phyloP scores from a whole-genome alignment of 2,329 filamentous ascomycete species.

The Colletotrichum truncatum region DNA sequence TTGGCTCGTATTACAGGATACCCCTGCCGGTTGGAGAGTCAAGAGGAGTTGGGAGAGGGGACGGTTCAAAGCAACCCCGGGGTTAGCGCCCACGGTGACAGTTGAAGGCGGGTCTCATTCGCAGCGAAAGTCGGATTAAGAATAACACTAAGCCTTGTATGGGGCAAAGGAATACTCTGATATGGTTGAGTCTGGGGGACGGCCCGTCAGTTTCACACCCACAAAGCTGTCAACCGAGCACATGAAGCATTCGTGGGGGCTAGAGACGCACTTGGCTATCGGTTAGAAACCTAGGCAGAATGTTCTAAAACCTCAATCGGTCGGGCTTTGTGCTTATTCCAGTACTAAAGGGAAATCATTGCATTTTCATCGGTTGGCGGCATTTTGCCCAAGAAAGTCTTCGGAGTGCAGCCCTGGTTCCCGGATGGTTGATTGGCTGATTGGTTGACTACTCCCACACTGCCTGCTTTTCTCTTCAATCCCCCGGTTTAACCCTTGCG shows the following conservation, averaged over 20 bases:
- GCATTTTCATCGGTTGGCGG: too few relatives aligned
- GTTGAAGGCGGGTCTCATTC: not conserved
- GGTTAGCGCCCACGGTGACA: not conserved
- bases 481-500: not conserved
- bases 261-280: too few relatives aligned
- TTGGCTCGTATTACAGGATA: not conserved
- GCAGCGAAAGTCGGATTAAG: not conserved
- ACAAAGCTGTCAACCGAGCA: too few relatives aligned
- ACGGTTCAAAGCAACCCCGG: not conserved
- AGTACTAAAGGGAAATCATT: too few relatives aligned
- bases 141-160: not conserved
- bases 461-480: not conserved
- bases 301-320: too few relatives aligned
- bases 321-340: too few relatives aligned
- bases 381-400: not conserved
- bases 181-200: not conserved
- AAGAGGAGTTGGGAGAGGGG: not conserved
- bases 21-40: not conserved
- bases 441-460: not conserved
- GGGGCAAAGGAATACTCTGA: not conserved
- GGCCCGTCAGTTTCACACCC: not conserved
- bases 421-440: not conserved
- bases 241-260: too few relatives aligned
- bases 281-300: too few relatives aligned
- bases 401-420: not conserved